Evolutionary conservation across 495 filamentous ascomycete genomes (phyloP), one percentile per base, ranked within the genome.

Genomic region (Elasticomyces elasticus): DNA sequence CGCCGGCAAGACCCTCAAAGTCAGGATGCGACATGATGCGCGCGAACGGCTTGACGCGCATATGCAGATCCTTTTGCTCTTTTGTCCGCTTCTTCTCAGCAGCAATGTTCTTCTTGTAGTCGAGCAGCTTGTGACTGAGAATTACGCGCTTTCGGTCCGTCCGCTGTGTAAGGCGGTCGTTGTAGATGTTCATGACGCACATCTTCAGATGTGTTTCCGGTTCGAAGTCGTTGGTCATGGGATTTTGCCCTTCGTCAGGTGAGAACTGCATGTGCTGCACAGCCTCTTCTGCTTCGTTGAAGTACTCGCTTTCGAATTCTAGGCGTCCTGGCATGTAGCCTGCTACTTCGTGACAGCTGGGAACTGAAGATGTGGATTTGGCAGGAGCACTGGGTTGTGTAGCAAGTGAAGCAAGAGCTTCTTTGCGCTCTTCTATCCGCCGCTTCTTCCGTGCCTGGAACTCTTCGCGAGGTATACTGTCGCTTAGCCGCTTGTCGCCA

Each of bases 261-360:
- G 96, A 91, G 61, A 99, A 99, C 55, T 94, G 84, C 86, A 99
- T 95, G 52, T 92, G 84, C 66, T 97, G 92, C 12, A 99, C 94
- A 0, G 90, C 90, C 70, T 97, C 94, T 68, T 99, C 92, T 0
- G 94, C 92, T 61, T 97, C 94, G 67, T 99, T 97, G 63, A 89
- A 83, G 67, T 91, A 95, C 62, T 99, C 92, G 0, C 87, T 94
- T 74, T 99, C 92, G 63, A 97, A 99, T 65, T 99, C 92, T 54
- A 99, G 71, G 19, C 92, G 87, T 31, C 94, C 92, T 1, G 92
- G 92, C 92, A 99, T 99, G 69, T 94, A 99, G 3, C 92, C 92
- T 66, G 94, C 86, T 25, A 99, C 91, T 67, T 99, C 92, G 68
- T 99, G 92, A 66, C 94, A 97, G 25, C 90, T 79, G 15, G 92